These are phyloP conservation scores for Hyparrhenia diplandra DNA, from an alignment of 176 grass and related monocot genomes.

Conservation along the genomic window DNA sequence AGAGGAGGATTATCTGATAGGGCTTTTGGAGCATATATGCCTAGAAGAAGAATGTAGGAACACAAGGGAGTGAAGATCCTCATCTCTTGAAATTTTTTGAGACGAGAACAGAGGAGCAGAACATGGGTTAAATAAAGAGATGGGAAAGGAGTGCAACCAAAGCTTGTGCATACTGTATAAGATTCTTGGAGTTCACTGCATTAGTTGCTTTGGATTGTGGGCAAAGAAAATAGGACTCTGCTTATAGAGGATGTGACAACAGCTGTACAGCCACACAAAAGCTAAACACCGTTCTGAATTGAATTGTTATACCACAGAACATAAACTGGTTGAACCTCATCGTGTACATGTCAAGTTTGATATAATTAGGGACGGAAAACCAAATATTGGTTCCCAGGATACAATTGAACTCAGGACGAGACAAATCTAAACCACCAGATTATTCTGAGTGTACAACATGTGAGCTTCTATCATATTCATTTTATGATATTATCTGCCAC, in stretches of 20 bases:
- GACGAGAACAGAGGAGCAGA: background rate
- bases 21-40: background rate
- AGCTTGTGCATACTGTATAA: background rate
- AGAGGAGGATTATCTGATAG: conserved; percentile 36
- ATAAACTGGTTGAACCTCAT: background rate
- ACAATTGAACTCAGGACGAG: conserved; percentile 1
- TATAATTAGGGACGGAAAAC: background rate
- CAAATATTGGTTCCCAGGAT: background rate
- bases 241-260: background rate
- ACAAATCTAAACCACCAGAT: conserved; percentile 4
- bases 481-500: conserved; percentile 9
- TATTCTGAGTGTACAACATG: conserved; percentile 23
- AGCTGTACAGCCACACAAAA: background rate
- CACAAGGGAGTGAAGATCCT: background rate
- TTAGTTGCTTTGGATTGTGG: conserved; percentile 45
- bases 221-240: background rate
- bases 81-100: conserved; percentile 27
- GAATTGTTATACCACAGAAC: background rate
- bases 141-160: conserved; percentile 11
- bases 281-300: background rate
- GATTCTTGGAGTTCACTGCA: conserved; percentile 52
- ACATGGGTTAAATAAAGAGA: conserved; percentile 23
- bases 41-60: conserved; percentile 14
- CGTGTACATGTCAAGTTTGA: background rate
- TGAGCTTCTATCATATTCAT: background rate